Evolutionary conservation across 495 filamentous ascomycete genomes (phyloP).

Genomic region (Xylaria castorea): DNA sequence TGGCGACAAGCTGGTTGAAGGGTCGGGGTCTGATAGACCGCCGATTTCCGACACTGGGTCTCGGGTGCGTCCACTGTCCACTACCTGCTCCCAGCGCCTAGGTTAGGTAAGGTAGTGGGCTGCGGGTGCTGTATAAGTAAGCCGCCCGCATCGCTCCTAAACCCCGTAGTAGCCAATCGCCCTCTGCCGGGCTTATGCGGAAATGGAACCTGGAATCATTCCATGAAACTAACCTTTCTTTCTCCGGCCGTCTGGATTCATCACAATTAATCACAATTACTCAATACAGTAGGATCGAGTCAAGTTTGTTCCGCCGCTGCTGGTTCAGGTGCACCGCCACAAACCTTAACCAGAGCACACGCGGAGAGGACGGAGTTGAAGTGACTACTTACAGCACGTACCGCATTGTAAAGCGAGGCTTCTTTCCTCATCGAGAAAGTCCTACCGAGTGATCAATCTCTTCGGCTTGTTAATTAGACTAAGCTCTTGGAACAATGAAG

Average conservation of each 20-base stretch:
- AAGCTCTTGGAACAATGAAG: background rate
- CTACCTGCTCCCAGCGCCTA: background rate
- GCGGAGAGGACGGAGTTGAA: slow-evolving; percentile 13
- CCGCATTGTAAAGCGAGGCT: background rate
- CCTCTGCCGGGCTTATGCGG: slow-evolving; percentile 7
- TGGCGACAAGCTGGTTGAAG: background rate
- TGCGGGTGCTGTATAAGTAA: background rate
- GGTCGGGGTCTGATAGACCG: slow-evolving; percentile 1
- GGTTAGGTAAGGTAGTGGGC: background rate
- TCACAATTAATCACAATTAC: background rate
- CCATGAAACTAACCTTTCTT: background rate
- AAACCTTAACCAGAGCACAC: background rate
- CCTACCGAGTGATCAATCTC: background rate
- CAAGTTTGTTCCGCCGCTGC: background rate
- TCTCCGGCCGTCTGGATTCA: background rate
- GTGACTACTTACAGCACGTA: background rate
- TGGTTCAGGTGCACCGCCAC: background rate
- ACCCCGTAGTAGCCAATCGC: slow-evolving; percentile 10
- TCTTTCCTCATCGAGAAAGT: slow-evolving; percentile 10
- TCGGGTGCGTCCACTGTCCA: slow-evolving; percentile 7
- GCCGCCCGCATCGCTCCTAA: background rate
- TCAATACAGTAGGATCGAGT: background rate
- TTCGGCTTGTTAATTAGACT: background rate
- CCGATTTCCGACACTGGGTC: slow-evolving; percentile 20
- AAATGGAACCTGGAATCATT: background rate